phyloP scores from a whole-genome alignment of 495 filamentous ascomycete species.

The Paragyromitra xinjiangensis region DNA sequence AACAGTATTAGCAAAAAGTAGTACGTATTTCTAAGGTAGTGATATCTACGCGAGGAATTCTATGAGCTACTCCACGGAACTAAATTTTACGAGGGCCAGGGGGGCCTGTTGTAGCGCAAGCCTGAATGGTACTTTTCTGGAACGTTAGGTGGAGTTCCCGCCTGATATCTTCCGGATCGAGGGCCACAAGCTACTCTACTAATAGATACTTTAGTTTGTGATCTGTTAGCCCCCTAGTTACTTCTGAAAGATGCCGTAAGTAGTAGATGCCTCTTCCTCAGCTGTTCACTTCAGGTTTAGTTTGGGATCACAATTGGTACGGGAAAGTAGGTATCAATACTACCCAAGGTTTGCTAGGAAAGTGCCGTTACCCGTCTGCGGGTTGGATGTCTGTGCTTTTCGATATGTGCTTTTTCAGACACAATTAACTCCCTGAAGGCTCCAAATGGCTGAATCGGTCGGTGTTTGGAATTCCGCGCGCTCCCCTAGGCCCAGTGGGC shows the following conservation, averaged over 20 bases:
- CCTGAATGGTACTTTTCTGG: conserved; percentile 9
- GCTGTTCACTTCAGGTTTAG: not conserved
- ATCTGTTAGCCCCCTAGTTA: not conserved
- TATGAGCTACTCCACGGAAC: too few species aligned
- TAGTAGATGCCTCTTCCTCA: not conserved
- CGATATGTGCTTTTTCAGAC: conserved; percentile 9
- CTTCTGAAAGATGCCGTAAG: not conserved
- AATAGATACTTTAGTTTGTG: not conserved
- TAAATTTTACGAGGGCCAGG: not conserved
- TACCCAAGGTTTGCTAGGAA: not conserved
- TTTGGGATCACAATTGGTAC: conserved; percentile 9
- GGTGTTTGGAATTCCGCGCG: conserved; percentile 26
- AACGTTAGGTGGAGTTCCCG: not conserved
- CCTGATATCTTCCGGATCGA: conserved; percentile 2
- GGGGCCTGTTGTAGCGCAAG: not conserved
- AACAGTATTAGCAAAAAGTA: conserved; percentile 3
- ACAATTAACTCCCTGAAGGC: not conserved
- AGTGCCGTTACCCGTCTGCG: conserved; percentile 42
- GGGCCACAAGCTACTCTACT: not conserved
- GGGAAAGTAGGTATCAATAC: not conserved
- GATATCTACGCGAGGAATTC: not conserved
- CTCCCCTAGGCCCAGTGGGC: not conserved
- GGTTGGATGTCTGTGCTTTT: conserved; percentile 30
- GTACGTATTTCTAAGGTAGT: not conserved
- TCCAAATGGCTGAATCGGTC: conserved; percentile 18